Percentiles rank a stretch among this genome's conserved stretches.
phyloP scores from a whole-genome alignment of 108 stramenopile genomes.

The Cylindrotheca closterium region DNA sequence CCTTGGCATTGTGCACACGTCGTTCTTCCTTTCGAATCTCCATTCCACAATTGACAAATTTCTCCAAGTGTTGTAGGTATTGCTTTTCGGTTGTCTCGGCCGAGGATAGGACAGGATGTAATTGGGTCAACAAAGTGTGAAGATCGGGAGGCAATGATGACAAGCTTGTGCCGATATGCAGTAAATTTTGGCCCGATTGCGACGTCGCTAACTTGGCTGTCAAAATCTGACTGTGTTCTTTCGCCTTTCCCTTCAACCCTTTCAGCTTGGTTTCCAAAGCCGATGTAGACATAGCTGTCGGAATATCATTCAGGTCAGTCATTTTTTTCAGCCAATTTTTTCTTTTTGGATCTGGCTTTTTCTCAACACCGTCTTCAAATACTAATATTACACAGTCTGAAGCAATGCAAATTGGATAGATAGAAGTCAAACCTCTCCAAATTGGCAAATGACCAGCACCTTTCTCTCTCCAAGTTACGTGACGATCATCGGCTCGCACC shows the following conservation, averaged over 20 bases:
- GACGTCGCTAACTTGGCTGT: conserved; percentile 83
- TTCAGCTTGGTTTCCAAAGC: conserved; percentile 43
- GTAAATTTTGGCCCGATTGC: conserved; percentile 77
- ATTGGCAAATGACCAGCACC: no score
- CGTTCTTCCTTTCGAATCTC: conserved; percentile 46
- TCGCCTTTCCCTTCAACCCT: conserved; percentile 52
- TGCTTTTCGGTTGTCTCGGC: conserved; percentile 53
- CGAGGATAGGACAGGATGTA: conserved; percentile 56
- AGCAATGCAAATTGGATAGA: no score
- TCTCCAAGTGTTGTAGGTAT: conserved; percentile 46
- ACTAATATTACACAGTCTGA: no score
- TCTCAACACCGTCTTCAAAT: no score
- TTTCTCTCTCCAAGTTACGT: no score
- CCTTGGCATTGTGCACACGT: conserved; percentile 45
- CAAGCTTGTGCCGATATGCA: conserved; percentile 80
- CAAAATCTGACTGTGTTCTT: conserved; percentile 63
- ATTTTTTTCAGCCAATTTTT: background rate
- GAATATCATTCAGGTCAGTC: conserved; percentile 13
- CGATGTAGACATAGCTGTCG: conserved; percentile 46
- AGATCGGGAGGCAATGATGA: conserved; percentile 81
- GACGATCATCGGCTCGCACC: no score
- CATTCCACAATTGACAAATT: conserved; percentile 47
- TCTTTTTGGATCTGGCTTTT: background rate
- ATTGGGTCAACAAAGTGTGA: conserved; percentile 60
- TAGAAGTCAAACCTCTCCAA: no score